phyloP scores from a whole-genome alignment of 2,329 filamentous ascomycete species.

The Aciculosporium take region DNA sequence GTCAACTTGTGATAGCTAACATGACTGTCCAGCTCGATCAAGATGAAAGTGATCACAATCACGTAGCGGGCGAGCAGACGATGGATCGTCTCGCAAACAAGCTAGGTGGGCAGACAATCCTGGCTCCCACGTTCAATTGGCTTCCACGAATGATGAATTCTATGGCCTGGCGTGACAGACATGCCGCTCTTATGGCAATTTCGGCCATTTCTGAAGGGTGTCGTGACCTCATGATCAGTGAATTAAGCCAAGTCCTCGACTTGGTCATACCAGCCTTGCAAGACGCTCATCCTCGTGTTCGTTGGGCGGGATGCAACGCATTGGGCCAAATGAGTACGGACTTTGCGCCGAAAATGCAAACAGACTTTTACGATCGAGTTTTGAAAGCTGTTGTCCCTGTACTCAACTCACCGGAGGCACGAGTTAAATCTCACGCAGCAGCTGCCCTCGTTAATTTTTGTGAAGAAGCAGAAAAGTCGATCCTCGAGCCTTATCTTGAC shows the following conservation, averaged over 20 bases:
- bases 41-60: constrained; percentile 93
- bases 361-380: constrained; percentile 79
- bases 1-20: constrained; percentile 14
- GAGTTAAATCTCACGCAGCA: constrained; percentile 92
- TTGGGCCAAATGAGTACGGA: constrained; percentile 99
- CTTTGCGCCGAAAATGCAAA: constrained; percentile 95
- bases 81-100: constrained; percentile 98
- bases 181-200: constrained; percentile 96
- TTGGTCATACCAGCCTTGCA: constrained; percentile 84
- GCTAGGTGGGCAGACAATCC: constrained; percentile 81
- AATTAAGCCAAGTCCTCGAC: constrained; percentile 85
- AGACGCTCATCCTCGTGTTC: constrained; percentile 83
- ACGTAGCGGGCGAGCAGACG: constrained; percentile 93
- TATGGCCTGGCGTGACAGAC: constrained; percentile 83
- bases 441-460: constrained; percentile 99
- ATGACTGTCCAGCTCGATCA: constrained; percentile 53
- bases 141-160: constrained; percentile 96
- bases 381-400: constrained; percentile 87
- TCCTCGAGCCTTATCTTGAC: constrained; percentile 86
- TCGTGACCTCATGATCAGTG: constrained; percentile 85
- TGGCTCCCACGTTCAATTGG: constrained; percentile 92
- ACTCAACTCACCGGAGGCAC: constrained; percentile 74
- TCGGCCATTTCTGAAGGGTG: constrained; percentile 97
- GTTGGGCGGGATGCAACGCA: constrained; percentile 95
- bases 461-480: constrained; percentile 87